Conservation (phyloP, 805 yeast genomes). For the Ogataea sp. region DNA sequence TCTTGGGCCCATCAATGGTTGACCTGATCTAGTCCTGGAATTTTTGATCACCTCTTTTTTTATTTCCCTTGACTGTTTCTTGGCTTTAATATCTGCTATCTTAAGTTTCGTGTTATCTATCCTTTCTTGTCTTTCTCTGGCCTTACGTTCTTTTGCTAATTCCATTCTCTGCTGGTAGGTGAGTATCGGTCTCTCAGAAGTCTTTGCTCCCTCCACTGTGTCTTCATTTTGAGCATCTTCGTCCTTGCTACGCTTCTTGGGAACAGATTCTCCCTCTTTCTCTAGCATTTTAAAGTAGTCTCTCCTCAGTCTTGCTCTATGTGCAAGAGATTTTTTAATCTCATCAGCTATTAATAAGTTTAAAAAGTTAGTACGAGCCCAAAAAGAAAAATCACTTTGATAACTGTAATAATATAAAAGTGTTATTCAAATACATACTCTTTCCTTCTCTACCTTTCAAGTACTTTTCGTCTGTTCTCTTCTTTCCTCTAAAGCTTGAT, state of each 20-base stretch:
- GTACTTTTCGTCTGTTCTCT: conserved; percentile 3
- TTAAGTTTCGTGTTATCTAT: conserved; percentile 30
- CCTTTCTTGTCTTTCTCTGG: conserved; percentile 30
- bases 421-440: conserved; percentile 7
- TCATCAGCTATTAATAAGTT: conserved; percentile 36
- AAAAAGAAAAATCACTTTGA: too few species aligned
- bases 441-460: conserved; percentile 22
- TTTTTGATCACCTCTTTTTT: conserved; percentile 35
- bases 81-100: conserved; percentile 24
- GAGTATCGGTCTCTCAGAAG: conserved; percentile 22
- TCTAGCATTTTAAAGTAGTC: conserved; percentile 74
- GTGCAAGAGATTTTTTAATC: conserved; percentile 68
- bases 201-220: conserved; percentile 14
- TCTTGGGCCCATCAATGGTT: conserved; percentile 88
- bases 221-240: neutral
- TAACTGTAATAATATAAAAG: neutral
- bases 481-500: conserved; percentile 10
- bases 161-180: conserved; percentile 38
- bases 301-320: conserved; percentile 74
- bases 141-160: conserved; percentile 38
- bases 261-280: conserved; percentile 54
- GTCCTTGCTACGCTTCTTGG: conserved; percentile 24
- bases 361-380: too few species aligned
- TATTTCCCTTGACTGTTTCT: conserved; percentile 34
- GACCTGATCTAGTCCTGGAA: conserved; percentile 63